Evolutionary conservation across 2,329 filamentous ascomycete species (phyloP).

Genomic region (Cladosporium halotolerans): DNA sequence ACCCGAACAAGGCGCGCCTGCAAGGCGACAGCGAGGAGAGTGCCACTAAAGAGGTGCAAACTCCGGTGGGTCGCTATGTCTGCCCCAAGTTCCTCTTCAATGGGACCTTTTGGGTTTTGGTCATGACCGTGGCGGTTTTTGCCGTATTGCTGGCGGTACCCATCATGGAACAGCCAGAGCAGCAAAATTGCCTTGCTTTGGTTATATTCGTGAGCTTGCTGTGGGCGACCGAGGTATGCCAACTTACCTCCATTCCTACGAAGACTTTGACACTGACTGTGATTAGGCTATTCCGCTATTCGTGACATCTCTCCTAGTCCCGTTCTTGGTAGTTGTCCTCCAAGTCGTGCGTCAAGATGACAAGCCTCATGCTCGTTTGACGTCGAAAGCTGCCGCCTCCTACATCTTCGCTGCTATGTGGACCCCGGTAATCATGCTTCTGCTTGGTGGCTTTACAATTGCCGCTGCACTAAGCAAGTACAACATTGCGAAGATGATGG

Average conservation of each 20-base stretch:
- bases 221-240: constrained; percentile 86
- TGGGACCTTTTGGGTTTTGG: constrained; percentile 69
- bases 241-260: not conserved
- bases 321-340: constrained; percentile 84
- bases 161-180: constrained; percentile 79
- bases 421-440: constrained; percentile 97
- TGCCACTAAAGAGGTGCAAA: constrained; percentile 62
- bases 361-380: constrained; percentile 62
- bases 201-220: constrained; percentile 87
- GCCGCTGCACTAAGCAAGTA: constrained; percentile 94
- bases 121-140: constrained; percentile 68
- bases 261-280: constrained; percentile 17
- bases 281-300: constrained; percentile 87
- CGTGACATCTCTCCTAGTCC: constrained; percentile 88
- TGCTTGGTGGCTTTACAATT: constrained; percentile 92
- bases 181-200: constrained; percentile 94
- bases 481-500: constrained; percentile 95
- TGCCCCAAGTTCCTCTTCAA: constrained; percentile 80
- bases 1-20: constrained; percentile 61
- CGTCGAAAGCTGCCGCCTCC: constrained; percentile 71
- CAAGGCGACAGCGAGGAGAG: constrained; percentile 76
- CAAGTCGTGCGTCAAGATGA: constrained; percentile 75
- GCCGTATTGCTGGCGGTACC: constrained; percentile 66
- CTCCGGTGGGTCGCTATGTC: constrained; percentile 70
- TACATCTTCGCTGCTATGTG: constrained; percentile 96